phyloP scores from a whole-genome alignment of 2,329 filamentous ascomycete species.

The Verticillium nonalfalfae region DNA sequence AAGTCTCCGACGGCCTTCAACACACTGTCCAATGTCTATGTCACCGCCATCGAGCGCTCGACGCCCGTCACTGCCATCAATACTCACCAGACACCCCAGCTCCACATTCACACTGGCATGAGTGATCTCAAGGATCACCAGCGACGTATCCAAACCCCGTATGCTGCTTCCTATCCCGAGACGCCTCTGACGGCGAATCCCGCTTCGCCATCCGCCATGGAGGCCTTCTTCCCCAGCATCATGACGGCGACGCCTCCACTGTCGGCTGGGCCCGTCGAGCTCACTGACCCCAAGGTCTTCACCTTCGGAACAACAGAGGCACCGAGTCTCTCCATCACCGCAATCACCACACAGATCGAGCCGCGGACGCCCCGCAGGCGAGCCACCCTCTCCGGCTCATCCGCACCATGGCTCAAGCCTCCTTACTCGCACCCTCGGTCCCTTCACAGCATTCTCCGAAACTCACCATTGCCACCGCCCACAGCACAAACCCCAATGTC shows the following conservation, averaged over 20 bases:
- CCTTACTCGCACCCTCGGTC: conserved; percentile 54
- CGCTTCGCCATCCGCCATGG: conserved; percentile 38
- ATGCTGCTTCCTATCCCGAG: conserved; percentile 40
- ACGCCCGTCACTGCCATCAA: conserved; percentile 46
- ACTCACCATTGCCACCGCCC: conserved; percentile 54
- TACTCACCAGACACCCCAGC: conserved; percentile 28
- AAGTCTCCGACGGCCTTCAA: conserved; percentile 59
- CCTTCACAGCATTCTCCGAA: conserved; percentile 59
- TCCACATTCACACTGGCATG: conserved; percentile 13
- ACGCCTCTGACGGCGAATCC: conserved; percentile 48
- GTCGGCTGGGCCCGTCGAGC: conserved; percentile 45
- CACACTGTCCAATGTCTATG: conserved; percentile 60
- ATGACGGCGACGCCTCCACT: conserved; percentile 56
- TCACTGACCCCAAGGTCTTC: conserved; percentile 38
- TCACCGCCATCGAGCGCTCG: conserved; percentile 54
- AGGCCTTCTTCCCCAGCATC: conserved; percentile 44
- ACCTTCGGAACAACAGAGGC: conserved; percentile 34
- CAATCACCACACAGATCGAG: conserved; percentile 1
- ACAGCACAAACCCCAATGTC: conserved; percentile 44
- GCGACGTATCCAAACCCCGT: conserved; percentile 29
- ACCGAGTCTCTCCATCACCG: conserved; percentile 8
- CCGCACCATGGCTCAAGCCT: conserved; percentile 20
- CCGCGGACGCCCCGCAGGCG: conserved; percentile 31
- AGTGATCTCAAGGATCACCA: conserved; percentile 15
- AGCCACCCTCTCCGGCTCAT: conserved; percentile 23